Base-by-base conservation (phyloP, 352 stramenopile genomes). In the Phytophthora capsici region DNA sequence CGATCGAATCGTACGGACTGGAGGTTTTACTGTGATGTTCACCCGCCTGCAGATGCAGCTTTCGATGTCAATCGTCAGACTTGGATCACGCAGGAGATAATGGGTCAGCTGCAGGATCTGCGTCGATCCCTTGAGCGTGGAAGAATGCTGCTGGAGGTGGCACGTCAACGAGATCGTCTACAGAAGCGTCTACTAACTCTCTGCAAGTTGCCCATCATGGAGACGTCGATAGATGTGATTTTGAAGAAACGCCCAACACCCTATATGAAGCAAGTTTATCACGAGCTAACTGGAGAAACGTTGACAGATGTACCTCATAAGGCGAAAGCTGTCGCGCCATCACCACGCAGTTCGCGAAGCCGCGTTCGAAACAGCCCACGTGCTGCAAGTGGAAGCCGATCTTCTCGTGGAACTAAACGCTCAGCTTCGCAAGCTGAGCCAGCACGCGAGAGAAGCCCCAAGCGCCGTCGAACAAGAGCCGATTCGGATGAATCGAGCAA, bases 81-180 rank as follows among this genome's bases (percentile, higher is more conserved):
- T 6, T 96, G 88, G 88, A 80, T 95, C 44, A 96, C 84, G 0
- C 67, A 78, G 8, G 84, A 94, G 45, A 91, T 89, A 30, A 48
- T 95, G 16, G 70, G 68, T 8, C 85, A 94, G 28, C 65, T 96
- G 25, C 82, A 90, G 50, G 83, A 94, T 46, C 63, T 96, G 9
- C 75, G 88, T 17, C 78, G 78, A n/a, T 87, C 85, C 0, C 69
- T 94, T 10, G 88, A 96, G 49, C 86, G 88, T 38, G 86, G 85
- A 8, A 73, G 88, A 8, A 93, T 96, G 86, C 77, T 96, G 38
- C 57, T 95, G 1, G 86, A 96, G 54, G 93, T 96, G 88, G 74
- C 79, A 6, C 82, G 86, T 8, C 88, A 95, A 49, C 86, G 88
- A 34, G 88, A 96, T 65, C 81, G 87, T n/a, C 85, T 90, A 57